A percentile compares a stretch with the other conserved stretches of the same genome.
phyloP scores from a whole-genome alignment of 2,329 filamentous ascomycete genomes.

The Colletotrichum tropicale region DNA sequence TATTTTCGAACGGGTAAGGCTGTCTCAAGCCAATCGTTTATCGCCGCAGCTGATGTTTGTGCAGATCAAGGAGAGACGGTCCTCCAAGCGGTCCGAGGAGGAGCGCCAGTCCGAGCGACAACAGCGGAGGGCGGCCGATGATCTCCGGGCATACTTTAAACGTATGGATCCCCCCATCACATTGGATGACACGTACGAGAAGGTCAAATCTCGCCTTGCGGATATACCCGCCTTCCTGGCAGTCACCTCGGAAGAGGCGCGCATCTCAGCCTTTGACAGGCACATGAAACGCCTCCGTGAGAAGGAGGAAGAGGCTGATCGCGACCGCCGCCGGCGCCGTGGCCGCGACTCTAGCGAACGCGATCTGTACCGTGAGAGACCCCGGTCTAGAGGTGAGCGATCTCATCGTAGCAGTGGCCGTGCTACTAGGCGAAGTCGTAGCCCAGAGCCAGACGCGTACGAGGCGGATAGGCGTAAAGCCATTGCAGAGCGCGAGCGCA shows the following conservation, averaged over 20 bases:
- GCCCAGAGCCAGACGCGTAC: conserved; percentile 91
- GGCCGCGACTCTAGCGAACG: conserved; percentile 60
- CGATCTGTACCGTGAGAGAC: conserved; percentile 63
- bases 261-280: conserved; percentile 88
- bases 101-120: conserved; percentile 85
- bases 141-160: conserved; percentile 85
- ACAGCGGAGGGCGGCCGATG: conserved; percentile 83
- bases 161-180: conserved; percentile 85
- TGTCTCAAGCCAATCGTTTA: conserved; percentile 11
- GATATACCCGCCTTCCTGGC: conserved; percentile 85
- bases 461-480: conserved; percentile 94
- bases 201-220: conserved; percentile 79
- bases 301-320: conserved; percentile 83
- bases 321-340: conserved; percentile 62
- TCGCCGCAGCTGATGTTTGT: background rate
- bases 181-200: conserved; percentile 84
- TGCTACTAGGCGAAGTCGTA: conserved; percentile 73
- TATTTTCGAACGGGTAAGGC: conserved; percentile 79
- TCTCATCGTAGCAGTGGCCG: conserved; percentile 64
- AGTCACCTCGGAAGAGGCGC: conserved; percentile 81
- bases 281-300: conserved; percentile 89
- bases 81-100: conserved; percentile 76
- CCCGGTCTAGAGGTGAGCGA: conserved; percentile 63
- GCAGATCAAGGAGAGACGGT: conserved; percentile 83
- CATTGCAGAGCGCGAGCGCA: conserved; percentile 90